Conservation (phyloP, 306 rosid species). For the Cotoneaster glaucophyllus region DNA sequence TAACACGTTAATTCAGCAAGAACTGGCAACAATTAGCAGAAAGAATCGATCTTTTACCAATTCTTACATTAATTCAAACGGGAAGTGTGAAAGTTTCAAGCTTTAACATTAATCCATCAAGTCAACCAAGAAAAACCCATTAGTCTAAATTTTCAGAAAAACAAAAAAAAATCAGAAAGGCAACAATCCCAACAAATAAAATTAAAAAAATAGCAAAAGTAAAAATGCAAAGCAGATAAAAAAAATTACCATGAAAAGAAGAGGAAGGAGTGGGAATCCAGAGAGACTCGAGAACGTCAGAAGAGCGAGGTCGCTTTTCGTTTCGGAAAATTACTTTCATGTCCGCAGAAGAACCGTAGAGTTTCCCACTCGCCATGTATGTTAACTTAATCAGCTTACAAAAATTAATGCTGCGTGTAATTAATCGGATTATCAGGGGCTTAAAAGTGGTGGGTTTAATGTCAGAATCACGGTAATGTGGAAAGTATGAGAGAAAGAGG, state of each 20-base stretch:
- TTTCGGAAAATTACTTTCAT: slow-evolving; percentile 42
- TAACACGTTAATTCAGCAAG: neutral
- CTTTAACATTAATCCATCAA: neutral
- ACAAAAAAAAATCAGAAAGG: neutral
- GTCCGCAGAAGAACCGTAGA: slow-evolving; percentile 27
- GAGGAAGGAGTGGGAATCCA: slow-evolving; percentile 52
- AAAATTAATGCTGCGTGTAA: neutral
- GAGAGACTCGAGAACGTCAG: slow-evolving; percentile 52
- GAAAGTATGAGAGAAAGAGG: slow-evolving; percentile 35
- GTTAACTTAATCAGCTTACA: neutral
- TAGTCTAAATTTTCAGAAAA: neutral
- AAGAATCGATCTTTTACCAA: neutral
- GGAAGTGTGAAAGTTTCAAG: neutral
- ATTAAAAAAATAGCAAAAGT: neutral
- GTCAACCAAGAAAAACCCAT: neutral
- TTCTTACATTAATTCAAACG: neutral
- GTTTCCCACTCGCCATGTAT: slow-evolving; percentile 47
- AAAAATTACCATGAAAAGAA: slow-evolving; percentile 48
- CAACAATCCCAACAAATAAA: neutral
- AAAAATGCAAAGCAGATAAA: neutral
- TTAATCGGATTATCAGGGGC: neutral
- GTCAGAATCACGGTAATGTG: slow-evolving; percentile 41
- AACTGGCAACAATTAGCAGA: neutral
- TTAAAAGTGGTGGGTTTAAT: slow-evolving; percentile 11
- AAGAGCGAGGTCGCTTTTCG: slow-evolving; percentile 47